Evolutionary conservation across 2,329 filamentous ascomycete genomes (phyloP).

Genomic region (Penicillium glabrum): DNA sequence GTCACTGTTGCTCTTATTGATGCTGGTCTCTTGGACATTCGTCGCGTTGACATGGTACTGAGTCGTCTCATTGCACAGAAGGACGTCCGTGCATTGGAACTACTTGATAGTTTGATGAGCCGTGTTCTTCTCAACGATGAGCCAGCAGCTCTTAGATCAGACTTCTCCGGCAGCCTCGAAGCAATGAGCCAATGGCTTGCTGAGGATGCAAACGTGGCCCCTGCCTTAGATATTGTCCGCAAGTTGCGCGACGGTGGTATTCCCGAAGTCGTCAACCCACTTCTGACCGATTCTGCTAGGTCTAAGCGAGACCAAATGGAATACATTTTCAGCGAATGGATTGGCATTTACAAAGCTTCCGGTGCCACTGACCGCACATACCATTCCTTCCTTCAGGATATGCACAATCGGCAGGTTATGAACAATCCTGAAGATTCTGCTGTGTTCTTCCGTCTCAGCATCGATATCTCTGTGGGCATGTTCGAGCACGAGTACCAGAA

Average conservation of each 20-base stretch:
- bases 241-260: slow-evolving; percentile 59
- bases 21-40: slow-evolving; percentile 60
- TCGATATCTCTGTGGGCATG: slow-evolving; percentile 75
- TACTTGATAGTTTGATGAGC: slow-evolving; percentile 77
- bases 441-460: slow-evolving; percentile 74
- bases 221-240: slow-evolving; percentile 69
- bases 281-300: slow-evolving; percentile 56
- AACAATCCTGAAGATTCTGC: slow-evolving; percentile 73
- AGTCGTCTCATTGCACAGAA: slow-evolving; percentile 70
- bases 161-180: slow-evolving; percentile 81
- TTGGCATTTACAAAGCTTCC: slow-evolving; percentile 75
- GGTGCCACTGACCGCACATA: slow-evolving; percentile 71
- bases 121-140: slow-evolving; percentile 75
- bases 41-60: slow-evolving; percentile 68
- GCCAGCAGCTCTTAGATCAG: slow-evolving; percentile 75
- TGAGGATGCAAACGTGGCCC: slow-evolving; percentile 66
- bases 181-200: slow-evolving; percentile 78
- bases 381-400: slow-evolving; percentile 77
- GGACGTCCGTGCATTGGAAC: slow-evolving; percentile 71
- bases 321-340: slow-evolving; percentile 96
- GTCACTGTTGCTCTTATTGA: slow-evolving; percentile 62
- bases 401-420: slow-evolving; percentile 73
- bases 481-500: slow-evolving; percentile 71
- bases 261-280: slow-evolving; percentile 55
- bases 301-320: slow-evolving; percentile 80